Evolutionary conservation across 2,329 filamentous ascomycete genomes (phyloP).

Genomic region (Sphaerulina vaccinii): DNA sequence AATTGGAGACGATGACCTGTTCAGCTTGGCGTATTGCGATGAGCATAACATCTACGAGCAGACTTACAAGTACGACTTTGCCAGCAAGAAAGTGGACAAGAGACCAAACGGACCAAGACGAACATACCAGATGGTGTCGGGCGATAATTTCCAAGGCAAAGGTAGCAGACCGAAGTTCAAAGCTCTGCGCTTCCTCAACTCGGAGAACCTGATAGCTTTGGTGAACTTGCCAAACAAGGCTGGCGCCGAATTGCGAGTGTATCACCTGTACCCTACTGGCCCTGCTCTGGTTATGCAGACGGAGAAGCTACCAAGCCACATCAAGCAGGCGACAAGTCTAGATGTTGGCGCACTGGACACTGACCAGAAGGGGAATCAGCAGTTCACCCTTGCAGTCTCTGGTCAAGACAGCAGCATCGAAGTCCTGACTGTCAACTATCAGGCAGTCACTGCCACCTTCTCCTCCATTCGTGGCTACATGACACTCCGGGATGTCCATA

Average conservation of each 20-base stretch:
- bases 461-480: conserved; percentile 52
- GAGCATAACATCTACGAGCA: conserved; percentile 71
- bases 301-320: conserved; percentile 62
- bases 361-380: conserved; percentile 61
- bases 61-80: conserved; percentile 55
- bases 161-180: conserved; percentile 52
- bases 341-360: conserved; percentile 69
- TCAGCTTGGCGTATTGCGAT: conserved; percentile 75
- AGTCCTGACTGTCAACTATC: conserved; percentile 74
- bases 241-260: conserved; percentile 56
- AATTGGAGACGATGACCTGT: conserved; percentile 59
- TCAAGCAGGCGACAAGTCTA: conserved; percentile 74
- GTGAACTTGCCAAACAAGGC: conserved; percentile 55
- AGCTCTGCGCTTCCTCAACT: conserved; percentile 56
- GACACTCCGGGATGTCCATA: conserved; percentile 56
- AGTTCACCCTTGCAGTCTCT: conserved; percentile 78
- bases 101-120: conserved; percentile 44
- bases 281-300: conserved; percentile 50
- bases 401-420: conserved; percentile 76
- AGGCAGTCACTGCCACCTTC: conserved; percentile 49
- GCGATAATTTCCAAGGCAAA: conserved; percentile 29
- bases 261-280: conserved; percentile 61
- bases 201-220: conserved; percentile 53
- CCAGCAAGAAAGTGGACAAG: conserved; percentile 39
- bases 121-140: conserved; percentile 45